A percentile compares a stretch with the other conserved stretches of the same genome.
Evolutionary conservation across 441 rosid genomes (phyloP).

Genomic region (Gossypium aridum): DNA sequence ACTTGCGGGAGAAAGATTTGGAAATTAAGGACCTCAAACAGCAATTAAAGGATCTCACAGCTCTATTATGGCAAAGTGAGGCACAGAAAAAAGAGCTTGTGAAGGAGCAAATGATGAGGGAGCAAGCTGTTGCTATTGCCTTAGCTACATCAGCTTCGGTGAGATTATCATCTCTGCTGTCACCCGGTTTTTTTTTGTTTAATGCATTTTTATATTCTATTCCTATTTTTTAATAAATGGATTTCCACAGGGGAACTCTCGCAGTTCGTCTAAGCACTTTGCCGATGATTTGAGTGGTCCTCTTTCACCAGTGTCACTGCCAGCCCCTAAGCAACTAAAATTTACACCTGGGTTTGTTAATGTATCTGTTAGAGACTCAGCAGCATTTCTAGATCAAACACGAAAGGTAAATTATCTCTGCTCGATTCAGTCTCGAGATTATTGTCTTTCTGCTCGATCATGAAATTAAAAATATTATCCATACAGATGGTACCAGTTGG

Average conservation of each 20-base stretch:
- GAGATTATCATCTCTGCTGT: slow-evolving; percentile 5
- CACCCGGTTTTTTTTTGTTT: neutral
- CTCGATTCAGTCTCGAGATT: slow-evolving; percentile 1
- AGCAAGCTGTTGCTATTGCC: slow-evolving; percentile 52
- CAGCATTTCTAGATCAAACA: slow-evolving; percentile 40
- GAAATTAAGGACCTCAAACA: slow-evolving; percentile 55
- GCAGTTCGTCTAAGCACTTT: slow-evolving; percentile 44
- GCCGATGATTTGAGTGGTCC: slow-evolving; percentile 37
- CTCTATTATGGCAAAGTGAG: slow-evolving; percentile 48
- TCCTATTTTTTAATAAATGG: slow-evolving; percentile 8
- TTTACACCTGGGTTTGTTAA: slow-evolving; percentile 47
- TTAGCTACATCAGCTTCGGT: slow-evolving; percentile 46
- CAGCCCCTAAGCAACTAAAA: slow-evolving; percentile 63
- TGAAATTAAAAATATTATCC: slow-evolving; percentile 1
- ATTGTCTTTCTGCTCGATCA: slow-evolving; percentile 10
- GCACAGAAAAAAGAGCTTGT: slow-evolving; percentile 44
- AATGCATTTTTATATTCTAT: neutral
- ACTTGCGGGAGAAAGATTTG: slow-evolving; percentile 48
- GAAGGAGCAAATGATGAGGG: slow-evolving; percentile 49
- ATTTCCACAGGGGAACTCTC: slow-evolving; percentile 43
- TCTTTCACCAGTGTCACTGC: slow-evolving; percentile 49
- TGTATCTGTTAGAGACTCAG: slow-evolving; percentile 42
- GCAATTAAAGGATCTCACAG: slow-evolving; percentile 45
- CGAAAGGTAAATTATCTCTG: slow-evolving; percentile 28
- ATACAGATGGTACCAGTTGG: slow-evolving; percentile 49